phyloP scores from a whole-genome alignment of 2,329 filamentous ascomycete species.

The Didymella sp. region DNA sequence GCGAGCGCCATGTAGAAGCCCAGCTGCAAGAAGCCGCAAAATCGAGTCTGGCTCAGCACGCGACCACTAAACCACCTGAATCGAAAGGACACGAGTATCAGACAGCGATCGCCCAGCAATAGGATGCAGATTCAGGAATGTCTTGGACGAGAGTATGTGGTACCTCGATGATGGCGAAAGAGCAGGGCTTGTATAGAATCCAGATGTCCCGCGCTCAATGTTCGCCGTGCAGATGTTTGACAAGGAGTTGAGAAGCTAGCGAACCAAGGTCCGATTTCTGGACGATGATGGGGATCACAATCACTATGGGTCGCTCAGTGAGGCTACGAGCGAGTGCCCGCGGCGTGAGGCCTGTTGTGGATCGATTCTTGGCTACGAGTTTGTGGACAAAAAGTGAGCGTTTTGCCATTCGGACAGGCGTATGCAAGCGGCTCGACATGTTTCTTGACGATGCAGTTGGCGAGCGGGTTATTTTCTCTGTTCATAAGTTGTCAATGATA shows the following conservation, averaged over 20 bases:
- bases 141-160: background rate
- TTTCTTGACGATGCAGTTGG: background rate
- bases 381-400: background rate
- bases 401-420: background rate
- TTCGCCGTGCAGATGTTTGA: background rate
- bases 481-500: slow-evolving; percentile 20
- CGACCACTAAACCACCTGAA: slow-evolving; percentile 1
- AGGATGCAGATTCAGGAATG: background rate
- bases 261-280: background rate
- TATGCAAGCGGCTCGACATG: background rate
- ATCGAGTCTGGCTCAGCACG: slow-evolving; percentile 41
- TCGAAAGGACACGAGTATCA: slow-evolving; percentile 14
- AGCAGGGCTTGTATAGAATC: background rate
- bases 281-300: background rate
- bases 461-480: slow-evolving; percentile 13
- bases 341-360: background rate
- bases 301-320: background rate
- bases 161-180: background rate
- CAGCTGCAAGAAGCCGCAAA: slow-evolving; percentile 48
- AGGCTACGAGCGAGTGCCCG: background rate
- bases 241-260: background rate
- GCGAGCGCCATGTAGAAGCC: slow-evolving; percentile 33
- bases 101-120: slow-evolving; percentile 19
- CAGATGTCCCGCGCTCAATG: background rate
- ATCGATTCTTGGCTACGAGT: background rate